Base-by-base conservation (phyloP, 768 basidiomycete species). In the Guyanaporus albipodus region DNA sequence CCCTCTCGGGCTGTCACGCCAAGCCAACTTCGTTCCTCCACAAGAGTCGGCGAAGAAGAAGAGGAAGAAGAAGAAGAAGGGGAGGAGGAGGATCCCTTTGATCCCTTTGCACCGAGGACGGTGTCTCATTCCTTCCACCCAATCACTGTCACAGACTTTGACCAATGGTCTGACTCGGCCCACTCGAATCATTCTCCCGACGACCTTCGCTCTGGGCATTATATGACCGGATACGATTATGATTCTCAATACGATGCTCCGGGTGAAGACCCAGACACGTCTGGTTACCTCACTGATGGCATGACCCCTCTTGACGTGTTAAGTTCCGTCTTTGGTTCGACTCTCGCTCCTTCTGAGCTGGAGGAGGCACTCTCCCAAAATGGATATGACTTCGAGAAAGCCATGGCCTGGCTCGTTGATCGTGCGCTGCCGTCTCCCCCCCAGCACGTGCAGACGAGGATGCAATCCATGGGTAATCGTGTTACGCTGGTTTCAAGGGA, bases 221-320 rank as follows among this genome's bases (percentile, higher is more conserved):
- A 67, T 57, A 38, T 63, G 49, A 38, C 48, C n/a, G 57, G 48
- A 18, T 66, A 61, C 26, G 60, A 66, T 19, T 67, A 60, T 38
- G 70, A 69, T 44, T 37, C 54, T 48, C 62, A 67, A 33, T 67
- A 56, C 27, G 64, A 67, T 40, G 52, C 50, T 17, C 54, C 59
- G n/a, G 55, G 54, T 7, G 67, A 73, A 40, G 79, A 80, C 46
- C 70, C 71, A 6, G 79, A 84, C 29, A 73, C 74, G 11, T 69
- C 74, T 28, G 77, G 79, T 27, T 72, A 80, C 67, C 76, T 91
- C 41, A 87, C 85, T 0, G 87, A 90, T 62, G 92, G 92, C 35
- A 95, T 99, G 91, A 95, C 95, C 1, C 96, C 96, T 1, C 87
- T 99, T 58, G 96, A 99, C 58, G 92, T 97, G 34, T 83, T 99